These are phyloP conservation scores for Cystobasidium onofrii DNA, from an alignment of 768 basidiomycete species.

Conservation along the genomic window DNA sequence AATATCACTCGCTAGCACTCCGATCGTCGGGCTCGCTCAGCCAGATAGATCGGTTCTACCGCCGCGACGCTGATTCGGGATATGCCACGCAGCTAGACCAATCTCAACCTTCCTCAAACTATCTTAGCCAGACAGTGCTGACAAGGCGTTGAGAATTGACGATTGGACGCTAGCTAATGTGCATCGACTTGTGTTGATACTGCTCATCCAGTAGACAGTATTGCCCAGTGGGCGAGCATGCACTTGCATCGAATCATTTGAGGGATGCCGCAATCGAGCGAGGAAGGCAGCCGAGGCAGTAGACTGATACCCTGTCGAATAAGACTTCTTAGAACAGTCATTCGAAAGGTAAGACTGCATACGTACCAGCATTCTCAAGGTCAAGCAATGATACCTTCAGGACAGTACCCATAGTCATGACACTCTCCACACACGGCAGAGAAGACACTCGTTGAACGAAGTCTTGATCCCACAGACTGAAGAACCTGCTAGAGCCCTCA, in stretches of 20 bases:
- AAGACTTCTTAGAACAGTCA: too few relatives aligned
- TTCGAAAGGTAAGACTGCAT: too few relatives aligned
- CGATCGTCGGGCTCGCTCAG: too few relatives aligned
- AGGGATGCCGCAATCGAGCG: conserved; percentile 50
- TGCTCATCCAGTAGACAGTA: conserved; percentile 86
- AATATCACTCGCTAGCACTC: too few relatives aligned
- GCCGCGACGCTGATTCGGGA: too few relatives aligned
- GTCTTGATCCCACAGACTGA: conserved; percentile 79
- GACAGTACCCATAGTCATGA: conserved; percentile 81
- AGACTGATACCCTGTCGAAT: conserved; percentile 51
- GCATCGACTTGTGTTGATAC: conserved; percentile 57
- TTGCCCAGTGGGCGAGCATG: conserved; percentile 84
- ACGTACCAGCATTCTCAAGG: conserved; percentile 54
- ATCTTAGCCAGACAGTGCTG: too few relatives aligned
- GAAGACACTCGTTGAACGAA: conserved; percentile 62
- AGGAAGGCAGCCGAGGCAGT: conserved; percentile 62
- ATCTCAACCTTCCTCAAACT: too few relatives aligned
- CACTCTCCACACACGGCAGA: conserved; percentile 55
- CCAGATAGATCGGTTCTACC: too few relatives aligned
- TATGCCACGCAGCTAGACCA: too few relatives aligned
- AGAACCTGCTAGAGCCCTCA: conserved; percentile 43
- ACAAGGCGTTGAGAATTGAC: neutral
- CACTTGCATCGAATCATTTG: conserved; percentile 54
- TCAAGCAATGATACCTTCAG: conserved; percentile 63
- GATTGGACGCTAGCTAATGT: conserved; percentile 38